Percentiles rank a stretch among this genome's conserved stretches.
Evolutionary conservation across 2,329 filamentous ascomycete genomes (phyloP).

Genomic region (Boeremia exigua): DNA sequence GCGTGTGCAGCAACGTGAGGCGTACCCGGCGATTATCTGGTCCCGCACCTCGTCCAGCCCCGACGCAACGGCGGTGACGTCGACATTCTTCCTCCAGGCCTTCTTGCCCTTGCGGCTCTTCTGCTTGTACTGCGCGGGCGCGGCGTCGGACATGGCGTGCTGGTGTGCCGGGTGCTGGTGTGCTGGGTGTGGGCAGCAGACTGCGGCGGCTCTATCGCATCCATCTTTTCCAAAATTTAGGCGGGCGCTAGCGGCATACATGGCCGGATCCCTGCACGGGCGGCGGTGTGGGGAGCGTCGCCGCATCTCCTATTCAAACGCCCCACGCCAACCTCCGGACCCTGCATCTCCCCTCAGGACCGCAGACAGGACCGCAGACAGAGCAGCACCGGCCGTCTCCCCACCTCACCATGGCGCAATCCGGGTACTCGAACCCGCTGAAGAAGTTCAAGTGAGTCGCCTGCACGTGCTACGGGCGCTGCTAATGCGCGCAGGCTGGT

Average conservation of each 20-base stretch:
- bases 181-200: not conserved
- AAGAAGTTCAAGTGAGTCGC: slow-evolving; percentile 95
- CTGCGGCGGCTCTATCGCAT: too few species aligned
- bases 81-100: slow-evolving; percentile 98
- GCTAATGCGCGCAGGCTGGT: slow-evolving; percentile 71
- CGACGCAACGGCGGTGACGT: slow-evolving; percentile 82
- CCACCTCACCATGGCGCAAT: slow-evolving; percentile 72
- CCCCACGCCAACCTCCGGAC: slow-evolving; percentile 15
- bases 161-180: not conserved
- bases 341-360: slow-evolving; percentile 11
- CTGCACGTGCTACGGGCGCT: slow-evolving; percentile 22
- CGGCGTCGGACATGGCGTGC: slow-evolving; percentile 47
- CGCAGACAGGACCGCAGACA: too few species aligned
- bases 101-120: slow-evolving; percentile 97
- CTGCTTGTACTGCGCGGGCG: slow-evolving; percentile 83
- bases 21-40: slow-evolving; percentile 88
- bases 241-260: slow-evolving; percentile 1
- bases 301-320: slow-evolving; percentile 4
- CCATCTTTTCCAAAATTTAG: slow-evolving; percentile 16
- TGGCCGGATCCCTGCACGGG: slow-evolving; percentile 1
- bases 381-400: not conserved
- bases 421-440: slow-evolving; percentile 92
- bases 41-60: slow-evolving; percentile 85
- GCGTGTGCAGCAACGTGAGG: too few species aligned
- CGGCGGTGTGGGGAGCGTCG: slow-evolving; percentile 12